A percentile compares a stretch with the other conserved stretches of the same genome.
Evolutionary conservation across 371 early-diverging fungal species (phyloP).

Genomic region (Apophysomyces trapeziformis): DNA sequence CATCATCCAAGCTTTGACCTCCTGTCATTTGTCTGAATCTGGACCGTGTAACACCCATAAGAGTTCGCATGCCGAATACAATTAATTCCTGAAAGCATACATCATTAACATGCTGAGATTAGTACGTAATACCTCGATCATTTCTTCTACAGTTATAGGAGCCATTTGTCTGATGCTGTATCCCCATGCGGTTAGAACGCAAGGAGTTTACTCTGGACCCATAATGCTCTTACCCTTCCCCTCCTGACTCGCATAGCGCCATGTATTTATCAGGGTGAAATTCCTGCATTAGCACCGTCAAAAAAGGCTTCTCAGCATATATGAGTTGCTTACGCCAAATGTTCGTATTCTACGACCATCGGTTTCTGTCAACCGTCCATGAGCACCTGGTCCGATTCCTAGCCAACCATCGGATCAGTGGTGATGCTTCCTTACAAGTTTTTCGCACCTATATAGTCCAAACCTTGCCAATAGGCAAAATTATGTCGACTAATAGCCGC

Average conservation of each 20-base stretch:
- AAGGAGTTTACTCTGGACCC: background rate
- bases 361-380: conserved; percentile 67
- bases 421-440: background rate
- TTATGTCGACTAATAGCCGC: conserved; percentile 74
- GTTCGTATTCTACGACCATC: conserved; percentile 51
- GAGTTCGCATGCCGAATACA: conserved; percentile 74
- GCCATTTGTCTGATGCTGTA: conserved; percentile 32
- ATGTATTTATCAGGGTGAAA: conserved; percentile 68
- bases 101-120: background rate
- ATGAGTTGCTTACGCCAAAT: conserved; percentile 53
- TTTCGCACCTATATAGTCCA: conserved; percentile 72
- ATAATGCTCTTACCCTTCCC: conserved; percentile 61
- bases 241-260: conserved; percentile 56
- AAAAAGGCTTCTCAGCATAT: background rate
- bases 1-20: conserved; percentile 29
- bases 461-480: conserved; percentile 82
- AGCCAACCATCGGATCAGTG: background rate
- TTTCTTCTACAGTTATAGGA: conserved; percentile 23
- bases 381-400: conserved; percentile 88
- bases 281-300: conserved; percentile 34
- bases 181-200: background rate
- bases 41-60: conserved; percentile 54
- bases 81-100: conserved; percentile 56
- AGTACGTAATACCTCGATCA: conserved; percentile 14
- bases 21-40: conserved; percentile 38